Percentiles rank a stretch among this genome's conserved stretches.
These are phyloP conservation scores for Geranium rotundifolium DNA, from an alignment of 345 rosid genomes.

Conservation along the genomic window DNA sequence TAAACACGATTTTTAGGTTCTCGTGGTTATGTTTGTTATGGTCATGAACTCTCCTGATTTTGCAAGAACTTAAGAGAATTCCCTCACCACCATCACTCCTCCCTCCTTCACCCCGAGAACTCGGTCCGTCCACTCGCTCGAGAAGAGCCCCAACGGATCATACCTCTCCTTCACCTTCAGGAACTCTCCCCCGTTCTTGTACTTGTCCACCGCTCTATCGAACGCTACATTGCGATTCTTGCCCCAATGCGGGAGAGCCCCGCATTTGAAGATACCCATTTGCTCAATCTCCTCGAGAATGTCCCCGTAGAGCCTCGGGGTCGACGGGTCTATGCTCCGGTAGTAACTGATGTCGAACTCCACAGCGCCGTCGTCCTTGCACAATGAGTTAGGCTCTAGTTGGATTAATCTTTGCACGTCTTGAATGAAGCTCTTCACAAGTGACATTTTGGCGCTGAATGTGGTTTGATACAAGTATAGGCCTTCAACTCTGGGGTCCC, in stretches of 20 bases:
- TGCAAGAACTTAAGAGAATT: neutral
- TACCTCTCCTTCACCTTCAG: constrained; percentile 39
- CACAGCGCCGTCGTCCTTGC: constrained; percentile 58
- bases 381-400: constrained; percentile 34
- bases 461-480: constrained; percentile 58
- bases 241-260: constrained; percentile 73
- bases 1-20: too few species aligned
- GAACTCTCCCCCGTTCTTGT: constrained; percentile 27
- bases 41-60: too few species aligned
- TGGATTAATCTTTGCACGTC: constrained; percentile 51
- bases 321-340: constrained; percentile 47
- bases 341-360: constrained; percentile 73
- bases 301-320: constrained; percentile 57
- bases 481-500: constrained; percentile 62
- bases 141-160: constrained; percentile 62
- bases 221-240: constrained; percentile 64
- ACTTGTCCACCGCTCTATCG: constrained; percentile 40
- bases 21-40: too few species aligned
- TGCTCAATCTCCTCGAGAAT: constrained; percentile 74
- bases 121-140: constrained; percentile 67
- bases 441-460: constrained; percentile 36
- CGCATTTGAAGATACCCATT: constrained; percentile 15
- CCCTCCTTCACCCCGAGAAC: constrained; percentile 47
- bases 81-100: constrained; percentile 20
- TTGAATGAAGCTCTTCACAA: constrained; percentile 34